Percentiles rank a stretch among this genome's conserved stretches.
Conservation (phyloP, 257 asterid genomes). For the Eucommia ulmoides region DNA sequence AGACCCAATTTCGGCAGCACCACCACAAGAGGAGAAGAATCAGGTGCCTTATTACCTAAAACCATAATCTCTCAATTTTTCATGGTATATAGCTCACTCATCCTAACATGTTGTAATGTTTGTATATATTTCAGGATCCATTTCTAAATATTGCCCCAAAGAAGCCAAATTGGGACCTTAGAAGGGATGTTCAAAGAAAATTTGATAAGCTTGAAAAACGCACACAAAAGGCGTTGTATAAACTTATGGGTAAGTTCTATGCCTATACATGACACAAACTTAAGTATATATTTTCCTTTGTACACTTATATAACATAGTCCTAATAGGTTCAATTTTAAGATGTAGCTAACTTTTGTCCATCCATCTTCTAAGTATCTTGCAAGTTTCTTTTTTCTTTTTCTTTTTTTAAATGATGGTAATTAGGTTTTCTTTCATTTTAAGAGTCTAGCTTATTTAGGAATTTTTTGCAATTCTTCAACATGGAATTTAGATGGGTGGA, state of each 20-base stretch:
- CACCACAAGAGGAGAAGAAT: conserved; percentile 57
- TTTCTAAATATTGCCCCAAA: conserved; percentile 92
- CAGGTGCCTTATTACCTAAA: conserved; percentile 40
- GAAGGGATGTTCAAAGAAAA: conserved; percentile 89
- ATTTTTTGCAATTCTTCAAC: no score
- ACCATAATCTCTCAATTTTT: neutral
- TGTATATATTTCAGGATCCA: conserved; percentile 46
- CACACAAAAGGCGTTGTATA: conserved; percentile 67
- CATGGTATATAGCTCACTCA: neutral
- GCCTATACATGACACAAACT: neutral
- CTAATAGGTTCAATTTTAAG: neutral
- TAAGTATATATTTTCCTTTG: neutral
- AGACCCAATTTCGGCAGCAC: conserved; percentile 57
- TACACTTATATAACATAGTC: neutral
- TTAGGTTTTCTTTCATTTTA: no score
- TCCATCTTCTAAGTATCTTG: no score
- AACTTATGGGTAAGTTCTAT: conserved; percentile 56
- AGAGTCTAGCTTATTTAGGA: no score
- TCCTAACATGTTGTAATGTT: neutral
- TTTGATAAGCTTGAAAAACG: conserved; percentile 89
- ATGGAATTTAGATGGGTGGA: no score
- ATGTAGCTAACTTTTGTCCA: no score
- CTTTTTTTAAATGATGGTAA: no score
- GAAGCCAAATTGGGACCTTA: conserved; percentile 94
- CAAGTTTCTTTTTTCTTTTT: no score